phyloP scores from a whole-genome alignment of 2,329 filamentous ascomycete species.

The Triangularia setosa region DNA sequence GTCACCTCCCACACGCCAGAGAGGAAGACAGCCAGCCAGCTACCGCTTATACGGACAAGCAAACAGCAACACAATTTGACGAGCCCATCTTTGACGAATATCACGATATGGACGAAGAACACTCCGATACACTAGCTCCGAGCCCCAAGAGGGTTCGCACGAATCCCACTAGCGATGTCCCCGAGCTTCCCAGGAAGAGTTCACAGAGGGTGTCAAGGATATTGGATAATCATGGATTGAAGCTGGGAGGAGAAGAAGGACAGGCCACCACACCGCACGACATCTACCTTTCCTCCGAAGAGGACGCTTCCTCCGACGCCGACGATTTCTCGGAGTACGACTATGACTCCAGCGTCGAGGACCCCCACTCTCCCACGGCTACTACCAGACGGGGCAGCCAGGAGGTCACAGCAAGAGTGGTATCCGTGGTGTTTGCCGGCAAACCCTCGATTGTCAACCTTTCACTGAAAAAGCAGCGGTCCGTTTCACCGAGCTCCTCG shows the following conservation, averaged over 20 bases:
- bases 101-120: constrained; percentile 22
- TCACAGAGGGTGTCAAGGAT: constrained; percentile 46
- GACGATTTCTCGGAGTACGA: constrained; percentile 49
- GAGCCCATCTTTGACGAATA: constrained; percentile 23
- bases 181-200: constrained; percentile 49
- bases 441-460: constrained; percentile 57
- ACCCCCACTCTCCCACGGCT: constrained; percentile 25
- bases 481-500: constrained; percentile 39
- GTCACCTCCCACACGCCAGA: constrained; percentile 9
- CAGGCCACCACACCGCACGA: constrained; percentile 48
- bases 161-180: constrained; percentile 22
- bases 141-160: neutral
- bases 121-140: neutral
- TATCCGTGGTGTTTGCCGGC: constrained; percentile 57
- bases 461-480: constrained; percentile 36
- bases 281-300: constrained; percentile 62
- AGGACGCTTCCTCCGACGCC: constrained; percentile 60
- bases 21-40: constrained; percentile 3
- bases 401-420: constrained; percentile 54
- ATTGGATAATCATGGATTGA: constrained; percentile 37
- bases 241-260: constrained; percentile 31
- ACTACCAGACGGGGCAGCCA: constrained; percentile 38
- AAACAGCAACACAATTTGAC: constrained; percentile 11
- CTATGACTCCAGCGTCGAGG: constrained; percentile 37
- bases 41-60: constrained; percentile 15